Evolutionary conservation across 2,329 filamentous ascomycete genomes (phyloP).

Genomic region (Fusarium agapanthi): DNA sequence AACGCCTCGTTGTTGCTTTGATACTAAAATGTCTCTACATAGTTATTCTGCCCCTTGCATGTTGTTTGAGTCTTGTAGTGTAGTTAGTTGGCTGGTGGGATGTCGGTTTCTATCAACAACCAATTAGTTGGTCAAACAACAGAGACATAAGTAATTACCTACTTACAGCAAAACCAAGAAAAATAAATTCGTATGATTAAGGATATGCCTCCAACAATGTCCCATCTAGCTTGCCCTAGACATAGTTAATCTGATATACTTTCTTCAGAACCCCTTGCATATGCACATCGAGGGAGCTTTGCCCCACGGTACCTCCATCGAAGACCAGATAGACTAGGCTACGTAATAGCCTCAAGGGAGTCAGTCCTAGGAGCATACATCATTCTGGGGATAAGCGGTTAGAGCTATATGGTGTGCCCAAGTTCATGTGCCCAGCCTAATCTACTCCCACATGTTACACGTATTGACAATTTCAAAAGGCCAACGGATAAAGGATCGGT

Average conservation of each 20-base stretch:
- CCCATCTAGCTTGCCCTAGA: background rate
- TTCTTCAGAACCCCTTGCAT: background rate
- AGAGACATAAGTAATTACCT: background rate
- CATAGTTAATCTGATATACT: background rate
- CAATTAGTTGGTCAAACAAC: background rate
- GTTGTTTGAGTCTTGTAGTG: background rate
- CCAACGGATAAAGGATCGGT: background rate
- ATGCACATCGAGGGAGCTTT: background rate
- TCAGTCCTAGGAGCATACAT: background rate
- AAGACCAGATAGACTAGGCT: background rate
- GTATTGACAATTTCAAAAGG: too few species aligned
- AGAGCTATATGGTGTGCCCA: background rate
- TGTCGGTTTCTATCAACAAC: background rate
- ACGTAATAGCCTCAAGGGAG: background rate
- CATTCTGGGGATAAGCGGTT: background rate
- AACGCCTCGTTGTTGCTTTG: background rate
- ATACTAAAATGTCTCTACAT: background rate
- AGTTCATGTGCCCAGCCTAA: background rate
- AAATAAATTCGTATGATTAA: background rate
- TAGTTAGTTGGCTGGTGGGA: background rate
- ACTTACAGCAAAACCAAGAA: background rate
- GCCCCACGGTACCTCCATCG: background rate
- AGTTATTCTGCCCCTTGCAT: slow-evolving; percentile 14
- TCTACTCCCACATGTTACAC: background rate
- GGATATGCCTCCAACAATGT: background rate